Conservation (phyloP, 169 alveolate species). For the Eimeria tenella region DNA sequence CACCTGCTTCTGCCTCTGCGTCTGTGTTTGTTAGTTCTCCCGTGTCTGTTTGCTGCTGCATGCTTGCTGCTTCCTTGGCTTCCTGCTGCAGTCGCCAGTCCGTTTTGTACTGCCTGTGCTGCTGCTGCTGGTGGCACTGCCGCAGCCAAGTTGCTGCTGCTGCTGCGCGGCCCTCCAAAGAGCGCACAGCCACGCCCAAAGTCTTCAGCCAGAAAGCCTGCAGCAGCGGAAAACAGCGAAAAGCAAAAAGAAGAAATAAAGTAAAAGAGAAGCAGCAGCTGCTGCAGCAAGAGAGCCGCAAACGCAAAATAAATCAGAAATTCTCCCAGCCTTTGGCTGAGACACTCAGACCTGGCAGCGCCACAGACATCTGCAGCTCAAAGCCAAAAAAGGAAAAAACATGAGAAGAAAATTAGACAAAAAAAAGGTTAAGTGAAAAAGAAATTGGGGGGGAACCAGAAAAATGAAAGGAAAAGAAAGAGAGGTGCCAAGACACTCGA, state of each 20-base stretch:
- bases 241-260: not conserved
- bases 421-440: no score
- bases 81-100: slow-evolving; percentile 1
- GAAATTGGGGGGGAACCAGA: no score
- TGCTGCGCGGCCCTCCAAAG: not conserved
- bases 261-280: not conserved
- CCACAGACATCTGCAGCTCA: no score
- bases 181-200: not conserved
- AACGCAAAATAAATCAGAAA: not conserved
- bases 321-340: not conserved
- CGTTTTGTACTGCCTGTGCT: not conserved
- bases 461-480: no score
- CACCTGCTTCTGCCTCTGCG: not conserved
- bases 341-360: no score
- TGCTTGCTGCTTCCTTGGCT: not conserved
- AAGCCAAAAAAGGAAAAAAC: no score
- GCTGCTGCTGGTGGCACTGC: not conserved
- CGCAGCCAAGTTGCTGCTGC: not conserved
- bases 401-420: no score
- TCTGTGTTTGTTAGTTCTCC: not conserved
- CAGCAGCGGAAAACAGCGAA: not conserved
- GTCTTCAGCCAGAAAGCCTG: not conserved
- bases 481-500: no score
- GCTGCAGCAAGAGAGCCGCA: not conserved
- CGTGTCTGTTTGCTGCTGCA: not conserved